Conservation (phyloP, 371 early-diverging fungal genomes). For the Batrachochytrium dendrobatidis region DNA sequence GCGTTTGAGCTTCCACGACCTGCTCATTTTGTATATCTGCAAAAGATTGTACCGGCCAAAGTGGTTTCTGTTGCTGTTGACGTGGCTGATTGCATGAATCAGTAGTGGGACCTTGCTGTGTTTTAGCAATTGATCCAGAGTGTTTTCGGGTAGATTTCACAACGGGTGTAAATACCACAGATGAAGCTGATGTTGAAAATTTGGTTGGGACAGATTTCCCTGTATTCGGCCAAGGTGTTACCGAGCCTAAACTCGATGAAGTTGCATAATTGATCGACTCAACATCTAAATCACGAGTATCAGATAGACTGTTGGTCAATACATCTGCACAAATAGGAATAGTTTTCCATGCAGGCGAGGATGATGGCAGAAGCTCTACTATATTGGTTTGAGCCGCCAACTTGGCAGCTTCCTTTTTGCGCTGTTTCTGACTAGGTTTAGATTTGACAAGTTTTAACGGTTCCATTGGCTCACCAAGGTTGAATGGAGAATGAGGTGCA, state of each 20-base stretch:
- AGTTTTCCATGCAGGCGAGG: not conserved
- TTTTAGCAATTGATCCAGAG: too few species aligned
- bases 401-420: not conserved
- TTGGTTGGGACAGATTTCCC: too few species aligned
- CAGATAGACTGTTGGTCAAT: too few species aligned
- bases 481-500: slow-evolving; percentile 3
- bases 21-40: slow-evolving; percentile 18
- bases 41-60: not conserved
- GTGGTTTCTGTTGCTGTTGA: slow-evolving; percentile 1
- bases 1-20: not conserved
- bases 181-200: too few species aligned
- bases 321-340: too few species aligned
- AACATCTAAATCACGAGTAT: too few species aligned
- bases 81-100: not conserved
- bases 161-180: too few species aligned
- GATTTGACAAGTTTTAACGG: not conserved
- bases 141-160: too few species aligned
- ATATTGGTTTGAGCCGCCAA: not conserved
- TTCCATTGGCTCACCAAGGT: slow-evolving; percentile 1
- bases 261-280: too few species aligned
- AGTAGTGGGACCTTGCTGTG: too few species aligned
- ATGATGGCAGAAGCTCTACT: not conserved
- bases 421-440: slow-evolving; percentile 6
- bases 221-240: too few species aligned
- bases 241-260: too few species aligned